Conservation (phyloP, 2,329 filamentous ascomycete genomes). For the Pseudocercospora musae region DNA sequence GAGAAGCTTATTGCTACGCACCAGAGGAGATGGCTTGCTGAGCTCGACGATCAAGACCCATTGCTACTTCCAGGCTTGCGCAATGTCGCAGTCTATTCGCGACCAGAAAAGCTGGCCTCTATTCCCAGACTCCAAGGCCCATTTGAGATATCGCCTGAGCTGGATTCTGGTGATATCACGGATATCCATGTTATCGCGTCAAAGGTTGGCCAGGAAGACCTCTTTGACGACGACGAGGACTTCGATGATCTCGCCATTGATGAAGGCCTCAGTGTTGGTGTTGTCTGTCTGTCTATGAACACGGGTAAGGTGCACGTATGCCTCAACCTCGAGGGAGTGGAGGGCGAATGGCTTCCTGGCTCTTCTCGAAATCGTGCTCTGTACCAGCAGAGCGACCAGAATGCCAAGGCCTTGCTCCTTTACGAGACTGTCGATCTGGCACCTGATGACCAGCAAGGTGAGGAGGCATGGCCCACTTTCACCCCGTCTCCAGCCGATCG, state of each 20-base stretch:
- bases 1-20: slow-evolving; percentile 48
- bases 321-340: slow-evolving; percentile 59
- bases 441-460: slow-evolving; percentile 19
- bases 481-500: slow-evolving; percentile 54
- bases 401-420: slow-evolving; percentile 33
- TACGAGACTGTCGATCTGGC: slow-evolving; percentile 42
- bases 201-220: slow-evolving; percentile 51
- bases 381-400: slow-evolving; percentile 27
- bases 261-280: slow-evolving; percentile 53
- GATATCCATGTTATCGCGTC: slow-evolving; percentile 59
- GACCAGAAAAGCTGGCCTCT: slow-evolving; percentile 53
- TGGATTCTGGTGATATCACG: slow-evolving; percentile 55
- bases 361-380: slow-evolving; percentile 30
- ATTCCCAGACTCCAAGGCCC: slow-evolving; percentile 62
- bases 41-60: slow-evolving; percentile 23
- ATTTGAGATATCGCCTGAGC: slow-evolving; percentile 52
- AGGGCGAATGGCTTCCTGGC: slow-evolving; percentile 60
- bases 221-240: slow-evolving; percentile 50
- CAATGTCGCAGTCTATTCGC: slow-evolving; percentile 53
- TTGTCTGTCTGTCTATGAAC: slow-evolving; percentile 57
- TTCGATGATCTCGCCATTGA: slow-evolving; percentile 35
- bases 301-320: slow-evolving; percentile 57
- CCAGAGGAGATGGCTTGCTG: slow-evolving; percentile 56
- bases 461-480: slow-evolving; percentile 51
- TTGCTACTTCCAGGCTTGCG: slow-evolving; percentile 37